Base-by-base conservation (phyloP, 768 basidiomycete species). In the Crassisporium funariophilum region DNA sequence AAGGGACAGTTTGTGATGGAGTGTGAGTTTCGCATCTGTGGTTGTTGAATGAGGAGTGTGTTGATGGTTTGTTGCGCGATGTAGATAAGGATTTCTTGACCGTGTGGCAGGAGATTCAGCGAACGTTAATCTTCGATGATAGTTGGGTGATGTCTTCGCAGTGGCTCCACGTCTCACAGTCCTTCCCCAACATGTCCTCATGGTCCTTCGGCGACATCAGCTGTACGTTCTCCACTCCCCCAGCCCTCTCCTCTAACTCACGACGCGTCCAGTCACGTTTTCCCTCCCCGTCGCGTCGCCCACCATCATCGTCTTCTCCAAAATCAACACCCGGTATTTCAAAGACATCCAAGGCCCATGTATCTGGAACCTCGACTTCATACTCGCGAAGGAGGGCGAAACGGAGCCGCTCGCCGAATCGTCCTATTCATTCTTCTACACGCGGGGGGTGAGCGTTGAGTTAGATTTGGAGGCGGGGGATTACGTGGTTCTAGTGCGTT, bases 1-100 rank as follows among this genome's bases (percentile, higher is more conserved):
- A 74, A 78, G 46, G 81, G 80, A 1, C 67, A 77, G 43, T 82
- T 82, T 45, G 65, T 82, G 13, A 80, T 81, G 79, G 79, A 81
- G 50, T 67, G 65, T 67, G 50, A 50, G 54, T 54, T 15, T 33
- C 4, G 13, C 35, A 19, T 27, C 20, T 35, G 6, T 38, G 6
- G 23, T 22, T 11, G 17, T 16, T 39, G 23, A 12, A 19, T 49
- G 11, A 23, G 13, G 2, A 16, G 11, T 20, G 19, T n/a, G 21
- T 33, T 29, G 40, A 15, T 38, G n/a, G 22, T 39, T 25, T 17
- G 23, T 31, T 29, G 19, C 16, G 12, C 12, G 39, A 20, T 23
- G 13, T 47, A 79, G 77, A 79, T 54, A 62, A 64, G 23, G 77
- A 79, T 50, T 81, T 76, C 54, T 60, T 78, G 37, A 63, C 62